Percentiles rank a stretch among this genome's conserved stretches.
phyloP scores from a whole-genome alignment of 2,329 filamentous ascomycete species.

The Claviceps sp. region DNA sequence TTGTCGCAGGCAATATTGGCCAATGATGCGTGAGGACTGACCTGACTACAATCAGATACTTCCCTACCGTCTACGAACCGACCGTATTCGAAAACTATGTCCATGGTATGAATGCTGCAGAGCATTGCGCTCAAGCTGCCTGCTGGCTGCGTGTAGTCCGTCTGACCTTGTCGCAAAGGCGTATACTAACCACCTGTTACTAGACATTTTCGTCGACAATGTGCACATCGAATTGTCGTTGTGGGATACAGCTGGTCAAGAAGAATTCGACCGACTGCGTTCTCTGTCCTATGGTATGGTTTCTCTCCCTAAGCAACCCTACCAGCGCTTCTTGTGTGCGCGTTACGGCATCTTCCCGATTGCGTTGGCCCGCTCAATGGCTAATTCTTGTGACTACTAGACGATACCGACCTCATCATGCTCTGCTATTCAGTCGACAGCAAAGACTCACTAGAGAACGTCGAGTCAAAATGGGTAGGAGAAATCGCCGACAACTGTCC shows the following conservation, averaged over 20 bases:
- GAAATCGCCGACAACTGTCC: slow-evolving; percentile 98
- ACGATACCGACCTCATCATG: slow-evolving; percentile 95
- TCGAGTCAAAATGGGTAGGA: slow-evolving; percentile 95
- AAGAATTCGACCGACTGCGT: slow-evolving; percentile 94
- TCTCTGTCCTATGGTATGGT: slow-evolving; percentile 75
- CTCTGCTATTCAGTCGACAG: slow-evolving; percentile 97
- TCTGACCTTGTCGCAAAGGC: not conserved
- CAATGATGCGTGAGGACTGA: not conserved
- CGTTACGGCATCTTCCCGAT: too few relatives aligned
- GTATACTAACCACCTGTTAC: not conserved
- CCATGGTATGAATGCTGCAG: slow-evolving; percentile 53
- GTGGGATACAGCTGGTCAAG: slow-evolving; percentile 97
- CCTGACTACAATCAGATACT: slow-evolving; percentile 50
- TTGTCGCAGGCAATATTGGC: slow-evolving; percentile 7
- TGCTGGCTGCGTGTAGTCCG: not conserved
- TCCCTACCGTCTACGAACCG: slow-evolving; percentile 95
- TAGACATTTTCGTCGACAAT: slow-evolving; percentile 96
- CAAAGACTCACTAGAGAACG: slow-evolving; percentile 92
- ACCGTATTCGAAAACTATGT: slow-evolving; percentile 99
- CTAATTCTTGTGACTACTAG: slow-evolving; percentile 17
- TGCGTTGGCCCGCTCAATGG: not conserved
- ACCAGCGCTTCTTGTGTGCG: not conserved
- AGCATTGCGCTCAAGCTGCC: not conserved
- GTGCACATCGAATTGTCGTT: slow-evolving; percentile 94
- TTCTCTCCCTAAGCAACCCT: not conserved